Conservation (phyloP, 257 asterid species). For the Solanum corneliomulleri region DNA sequence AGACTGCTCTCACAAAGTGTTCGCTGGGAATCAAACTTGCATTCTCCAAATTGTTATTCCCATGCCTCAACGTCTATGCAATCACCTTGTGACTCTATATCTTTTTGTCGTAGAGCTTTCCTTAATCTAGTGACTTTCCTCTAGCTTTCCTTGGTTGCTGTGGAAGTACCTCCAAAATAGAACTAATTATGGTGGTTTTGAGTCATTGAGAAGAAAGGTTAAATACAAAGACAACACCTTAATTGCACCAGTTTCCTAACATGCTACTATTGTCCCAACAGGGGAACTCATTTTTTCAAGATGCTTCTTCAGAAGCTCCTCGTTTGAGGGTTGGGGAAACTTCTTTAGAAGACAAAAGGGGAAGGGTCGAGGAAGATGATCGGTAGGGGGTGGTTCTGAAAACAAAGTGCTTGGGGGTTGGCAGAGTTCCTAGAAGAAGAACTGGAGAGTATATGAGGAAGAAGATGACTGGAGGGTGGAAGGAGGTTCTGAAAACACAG, state of each 20-base stretch:
- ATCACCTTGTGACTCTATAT: background rate
- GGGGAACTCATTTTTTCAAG: background rate
- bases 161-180: background rate
- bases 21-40: background rate
- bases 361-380: background rate
- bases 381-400: background rate
- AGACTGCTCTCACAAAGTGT: background rate
- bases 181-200: background rate
- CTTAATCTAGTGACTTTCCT: background rate
- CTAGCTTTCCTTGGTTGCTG: background rate
- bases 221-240: background rate
- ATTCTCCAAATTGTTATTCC: background rate
- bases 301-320: background rate
- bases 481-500: background rate
- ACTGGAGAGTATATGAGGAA: background rate
- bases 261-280: background rate
- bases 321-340: background rate
- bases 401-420: background rate
- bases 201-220: background rate
- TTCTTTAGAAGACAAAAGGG: background rate
- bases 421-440: background rate
- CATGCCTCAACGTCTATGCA: background rate
- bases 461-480: background rate
- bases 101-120: background rate
- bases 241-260: background rate